Evolutionary conservation across 768 basidiomycete genomes (phyloP), one percentile per base, ranked within the genome.

Genomic region (Lactifluus echinatus): DNA sequence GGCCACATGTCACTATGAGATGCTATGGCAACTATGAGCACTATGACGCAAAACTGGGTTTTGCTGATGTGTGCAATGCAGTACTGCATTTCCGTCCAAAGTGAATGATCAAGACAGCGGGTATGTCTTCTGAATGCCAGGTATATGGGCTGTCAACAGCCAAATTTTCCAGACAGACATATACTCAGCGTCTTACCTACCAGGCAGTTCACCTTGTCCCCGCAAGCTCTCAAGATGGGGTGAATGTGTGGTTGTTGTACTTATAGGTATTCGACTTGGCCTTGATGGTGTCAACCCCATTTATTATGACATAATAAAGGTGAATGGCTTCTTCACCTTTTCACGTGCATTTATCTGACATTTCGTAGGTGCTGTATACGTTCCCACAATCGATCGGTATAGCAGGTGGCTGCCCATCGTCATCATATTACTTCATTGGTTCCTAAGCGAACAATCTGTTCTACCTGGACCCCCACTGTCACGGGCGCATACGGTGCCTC

Each of bases 351-450:
- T 21, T 37, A 12, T 14, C 51, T 34, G 17, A 56, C 33, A 21
- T 19, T n/a, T 33, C n/a, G 6, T 64, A 95, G 93, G 75, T 80
- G 24, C 69, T 97, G 31, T 97, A 93, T 68, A 89, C 88, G 0
- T 92, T 93, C 70, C 94, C 94, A 0, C 95, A 98, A 72, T 91
- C 87, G 2, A 88, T 96, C 36, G 96, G 95, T 39, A 98, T 99
- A 53, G 93, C 95, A 0, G 95, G 96, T 37, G 95, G 95, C 2
- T 80, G 96, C 21, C 96, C 95, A 0, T 89, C 89, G n/a, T 93
- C 91, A 0, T 96, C 93, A 0, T 98, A 96, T 70, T 99, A 98
- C 70, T 99, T 99, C 67, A 89, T 99, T 47, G 95, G 92, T 15
- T 79, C 85, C 0, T 96, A 99, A 68, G 87, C 84, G 3, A 87